phyloP scores from a whole-genome alignment of 805 yeast species.

The Saturnispora galanensis region DNA sequence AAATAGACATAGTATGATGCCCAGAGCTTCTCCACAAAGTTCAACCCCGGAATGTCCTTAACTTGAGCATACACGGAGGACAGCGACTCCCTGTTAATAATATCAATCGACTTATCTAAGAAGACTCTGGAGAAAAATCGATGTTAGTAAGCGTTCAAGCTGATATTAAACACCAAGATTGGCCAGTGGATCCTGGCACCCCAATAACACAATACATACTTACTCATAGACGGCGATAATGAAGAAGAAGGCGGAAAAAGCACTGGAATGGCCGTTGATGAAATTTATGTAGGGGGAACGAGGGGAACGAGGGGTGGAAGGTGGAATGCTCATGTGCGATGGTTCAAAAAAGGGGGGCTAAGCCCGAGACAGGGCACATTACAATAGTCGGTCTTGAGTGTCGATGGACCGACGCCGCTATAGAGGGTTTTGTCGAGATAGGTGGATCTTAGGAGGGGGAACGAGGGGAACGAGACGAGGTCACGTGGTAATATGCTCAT shows the following conservation, averaged over 20 bases:
- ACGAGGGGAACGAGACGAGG: too few relatives aligned
- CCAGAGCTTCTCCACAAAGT: conserved; percentile 60
- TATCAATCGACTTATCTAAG: conserved; percentile 16
- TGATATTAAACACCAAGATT: too few relatives aligned
- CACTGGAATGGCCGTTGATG: neutral
- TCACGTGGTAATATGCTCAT: too few relatives aligned
- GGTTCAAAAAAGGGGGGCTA: too few relatives aligned
- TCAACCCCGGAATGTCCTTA: conserved; percentile 27
- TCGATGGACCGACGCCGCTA: too few relatives aligned
- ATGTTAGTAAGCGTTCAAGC: conserved; percentile 4
- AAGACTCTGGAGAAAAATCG: conserved; percentile 19
- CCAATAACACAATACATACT: conserved; percentile 5
- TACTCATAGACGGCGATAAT: conserved; percentile 6
- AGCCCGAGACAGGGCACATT: too few relatives aligned
- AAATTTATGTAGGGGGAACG: neutral
- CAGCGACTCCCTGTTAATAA: conserved; percentile 19
- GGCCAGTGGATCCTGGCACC: too few relatives aligned
- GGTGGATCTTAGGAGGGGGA: too few relatives aligned
- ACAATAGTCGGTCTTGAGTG: too few relatives aligned
- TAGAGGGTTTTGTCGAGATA: too few relatives aligned
- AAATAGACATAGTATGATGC: conserved; percentile 80
- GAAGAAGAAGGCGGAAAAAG: neutral
- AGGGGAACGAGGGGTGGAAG: conserved; percentile 3
- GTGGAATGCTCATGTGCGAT: neutral
- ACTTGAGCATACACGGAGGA: conserved; percentile 18